Percentiles rank a stretch among this genome's conserved stretches.
Evolutionary conservation across 805 yeast genomes (phyloP).

Genomic region (Candida railenensis): DNA sequence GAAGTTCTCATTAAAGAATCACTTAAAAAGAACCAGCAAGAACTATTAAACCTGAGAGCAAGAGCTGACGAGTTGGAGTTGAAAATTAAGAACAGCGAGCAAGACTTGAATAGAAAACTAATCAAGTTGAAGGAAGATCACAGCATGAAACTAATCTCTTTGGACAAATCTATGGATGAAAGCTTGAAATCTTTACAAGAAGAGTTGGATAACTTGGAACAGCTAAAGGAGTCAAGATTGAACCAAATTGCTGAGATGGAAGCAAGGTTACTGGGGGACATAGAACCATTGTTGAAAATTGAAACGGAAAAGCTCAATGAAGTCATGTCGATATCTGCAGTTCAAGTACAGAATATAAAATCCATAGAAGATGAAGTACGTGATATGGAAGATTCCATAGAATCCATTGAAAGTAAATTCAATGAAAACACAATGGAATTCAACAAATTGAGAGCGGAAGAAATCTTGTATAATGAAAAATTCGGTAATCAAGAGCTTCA

Average conservation of each 20-base stretch:
- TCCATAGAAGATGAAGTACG: slow-evolving; percentile 8
- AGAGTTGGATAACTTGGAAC: slow-evolving; percentile 10
- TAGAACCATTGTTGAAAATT: slow-evolving; percentile 1
- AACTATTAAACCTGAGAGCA: slow-evolving; percentile 16
- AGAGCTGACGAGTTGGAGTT: slow-evolving; percentile 4
- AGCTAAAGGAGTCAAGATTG: slow-evolving; percentile 4
- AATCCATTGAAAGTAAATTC: slow-evolving; percentile 7
- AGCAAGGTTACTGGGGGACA: background rate
- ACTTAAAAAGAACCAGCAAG: slow-evolving; percentile 25
- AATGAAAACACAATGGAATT: slow-evolving; percentile 6
- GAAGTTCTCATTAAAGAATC: slow-evolving; percentile 36
- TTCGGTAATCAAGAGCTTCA: slow-evolving; percentile 50
- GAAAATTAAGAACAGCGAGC: slow-evolving; percentile 12
- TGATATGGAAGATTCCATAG: slow-evolving; percentile 3
- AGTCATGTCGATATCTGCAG: background rate
- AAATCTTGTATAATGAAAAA: slow-evolving; percentile 22
- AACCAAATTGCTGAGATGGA: slow-evolving; percentile 9
- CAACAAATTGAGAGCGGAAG: slow-evolving; percentile 8
- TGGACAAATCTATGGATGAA: slow-evolving; percentile 16
- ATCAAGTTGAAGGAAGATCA: slow-evolving; percentile 25
- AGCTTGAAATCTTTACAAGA: slow-evolving; percentile 10
- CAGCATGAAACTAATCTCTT: slow-evolving; percentile 15
- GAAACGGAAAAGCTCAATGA: slow-evolving; percentile 5
- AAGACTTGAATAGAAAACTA: slow-evolving; percentile 21
- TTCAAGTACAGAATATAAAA: background rate